Evolutionary conservation across 441 rosid species (phyloP).

Genomic region (Kokia cookei): DNA sequence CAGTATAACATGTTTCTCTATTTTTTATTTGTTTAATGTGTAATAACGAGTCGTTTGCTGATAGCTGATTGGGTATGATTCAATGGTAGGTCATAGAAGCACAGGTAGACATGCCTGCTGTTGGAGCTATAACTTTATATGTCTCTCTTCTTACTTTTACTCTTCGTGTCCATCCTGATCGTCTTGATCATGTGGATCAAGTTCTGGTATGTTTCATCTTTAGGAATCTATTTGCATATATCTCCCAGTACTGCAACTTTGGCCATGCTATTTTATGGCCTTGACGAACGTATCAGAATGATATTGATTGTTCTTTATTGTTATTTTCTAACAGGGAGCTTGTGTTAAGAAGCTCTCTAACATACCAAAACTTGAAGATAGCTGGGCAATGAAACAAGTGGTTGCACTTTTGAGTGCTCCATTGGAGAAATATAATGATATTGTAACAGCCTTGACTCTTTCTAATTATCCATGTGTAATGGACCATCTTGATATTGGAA

Average conservation of each 20-base stretch:
- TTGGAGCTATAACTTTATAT: conserved; percentile 55
- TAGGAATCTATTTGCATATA: background rate
- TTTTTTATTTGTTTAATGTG: conserved; percentile 8
- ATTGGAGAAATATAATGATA: conserved; percentile 58
- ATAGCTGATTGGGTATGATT: conserved; percentile 7
- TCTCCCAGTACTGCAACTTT: background rate
- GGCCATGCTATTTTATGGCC: background rate
- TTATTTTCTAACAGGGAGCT: conserved; percentile 35
- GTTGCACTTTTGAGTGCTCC: conserved; percentile 77
- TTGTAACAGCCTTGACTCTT: conserved; percentile 52
- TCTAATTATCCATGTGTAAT: conserved; percentile 65
- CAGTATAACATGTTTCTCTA: background rate
- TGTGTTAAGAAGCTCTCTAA: conserved; percentile 55
- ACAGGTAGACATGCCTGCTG: conserved; percentile 64
- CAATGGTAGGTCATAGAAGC: conserved; percentile 51
- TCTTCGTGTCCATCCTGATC: conserved; percentile 66
- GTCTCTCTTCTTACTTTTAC: conserved; percentile 72
- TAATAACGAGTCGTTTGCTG: conserved; percentile 10
- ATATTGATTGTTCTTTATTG: background rate
- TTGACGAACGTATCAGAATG: background rate
- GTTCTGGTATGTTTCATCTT: conserved; percentile 49
- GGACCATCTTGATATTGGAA: conserved; percentile 61
- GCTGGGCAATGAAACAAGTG: conserved; percentile 60
- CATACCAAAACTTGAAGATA: conserved; percentile 52
- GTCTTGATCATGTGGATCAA: conserved; percentile 75